Evolutionary conservation across 495 filamentous ascomycete species (phyloP).

Genomic region (Parathielavia hyrcaniae): DNA sequence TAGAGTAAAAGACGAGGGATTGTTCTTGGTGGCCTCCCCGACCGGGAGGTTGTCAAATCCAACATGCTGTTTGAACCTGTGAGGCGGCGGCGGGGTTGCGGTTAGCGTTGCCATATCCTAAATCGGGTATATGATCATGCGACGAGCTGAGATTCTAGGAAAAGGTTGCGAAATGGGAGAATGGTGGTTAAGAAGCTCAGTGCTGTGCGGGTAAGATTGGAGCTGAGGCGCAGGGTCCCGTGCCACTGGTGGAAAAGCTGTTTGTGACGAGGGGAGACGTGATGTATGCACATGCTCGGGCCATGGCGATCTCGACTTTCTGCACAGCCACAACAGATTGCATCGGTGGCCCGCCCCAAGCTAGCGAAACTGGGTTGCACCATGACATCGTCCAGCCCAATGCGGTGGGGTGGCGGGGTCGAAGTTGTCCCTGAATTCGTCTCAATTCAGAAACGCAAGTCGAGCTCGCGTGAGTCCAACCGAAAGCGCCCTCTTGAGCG

Average conservation of each 20-base stretch:
- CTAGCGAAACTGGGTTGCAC: constrained; percentile 18
- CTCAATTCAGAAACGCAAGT: constrained; percentile 12
- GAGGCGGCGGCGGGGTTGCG: constrained; percentile 29
- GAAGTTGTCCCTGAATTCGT: constrained; percentile 3
- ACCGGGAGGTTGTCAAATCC: constrained; percentile 88
- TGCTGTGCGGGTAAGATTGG: background rate
- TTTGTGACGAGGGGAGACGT: constrained; percentile 14
- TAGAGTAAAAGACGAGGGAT: constrained; percentile 77
- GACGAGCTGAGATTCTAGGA: background rate
- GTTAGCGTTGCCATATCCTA: constrained; percentile 42
- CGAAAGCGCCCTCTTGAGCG: too few species aligned
- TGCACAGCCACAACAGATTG: constrained; percentile 7
- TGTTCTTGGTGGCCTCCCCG: constrained; percentile 59
- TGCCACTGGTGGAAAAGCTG: constrained; percentile 1
- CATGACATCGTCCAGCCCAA: constrained; percentile 25
- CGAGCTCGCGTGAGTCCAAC: background rate
- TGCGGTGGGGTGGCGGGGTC: constrained; percentile 32
- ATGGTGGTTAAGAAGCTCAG: background rate
- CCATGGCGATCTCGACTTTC: constrained; percentile 10
- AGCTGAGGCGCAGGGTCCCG: background rate
- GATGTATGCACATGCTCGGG: constrained; percentile 16
- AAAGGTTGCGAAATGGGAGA: background rate
- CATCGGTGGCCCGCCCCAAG: constrained; percentile 1
- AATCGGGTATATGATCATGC: background rate
- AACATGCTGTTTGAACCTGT: constrained; percentile 60